Conservation (phyloP, 495 filamentous ascomycete species). For the Podospora fimiseda region DNA sequence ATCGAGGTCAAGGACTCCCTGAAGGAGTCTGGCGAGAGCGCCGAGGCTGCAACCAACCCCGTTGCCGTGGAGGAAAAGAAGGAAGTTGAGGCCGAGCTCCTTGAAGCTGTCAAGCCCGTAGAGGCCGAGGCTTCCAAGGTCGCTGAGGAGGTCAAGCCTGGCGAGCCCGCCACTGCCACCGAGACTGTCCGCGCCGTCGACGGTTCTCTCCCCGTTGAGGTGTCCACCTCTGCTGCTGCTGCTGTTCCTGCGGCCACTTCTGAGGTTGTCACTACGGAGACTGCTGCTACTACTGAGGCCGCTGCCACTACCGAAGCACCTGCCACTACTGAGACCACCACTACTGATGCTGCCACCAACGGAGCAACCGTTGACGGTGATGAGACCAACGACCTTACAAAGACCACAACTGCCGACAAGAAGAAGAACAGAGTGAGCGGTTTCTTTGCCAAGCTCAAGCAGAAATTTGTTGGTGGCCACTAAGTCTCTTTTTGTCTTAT, state of each 20-base stretch:
- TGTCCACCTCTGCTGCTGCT: constrained; percentile 61
- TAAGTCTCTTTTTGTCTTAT: constrained; percentile 25
- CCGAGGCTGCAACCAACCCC: constrained; percentile 64
- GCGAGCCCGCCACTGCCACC: constrained; percentile 27
- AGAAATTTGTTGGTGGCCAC: constrained; percentile 40
- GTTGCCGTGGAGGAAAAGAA: constrained; percentile 71
- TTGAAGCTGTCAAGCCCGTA: constrained; percentile 7
- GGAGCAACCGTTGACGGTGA: constrained; percentile 16
- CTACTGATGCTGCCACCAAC: constrained; percentile 8
- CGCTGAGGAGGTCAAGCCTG: constrained; percentile 5
- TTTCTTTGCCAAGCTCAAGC: constrained; percentile 54
- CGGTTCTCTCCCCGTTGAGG: constrained; percentile 56
- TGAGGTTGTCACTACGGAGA: constrained; percentile 72
- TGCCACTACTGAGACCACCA: constrained; percentile 7
- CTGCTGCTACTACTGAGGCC: not conserved
- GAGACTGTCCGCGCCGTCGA: constrained; percentile 68
- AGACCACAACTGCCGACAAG: constrained; percentile 38
- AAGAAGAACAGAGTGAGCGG: constrained; percentile 55
- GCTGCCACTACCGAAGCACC: not conserved
- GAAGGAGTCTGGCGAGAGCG: constrained; percentile 51
- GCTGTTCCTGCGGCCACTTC: constrained; percentile 58
- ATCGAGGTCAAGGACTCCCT: constrained; percentile 67
- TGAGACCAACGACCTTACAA: constrained; percentile 18
- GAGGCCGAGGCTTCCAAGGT: constrained; percentile 16
- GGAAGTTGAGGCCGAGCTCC: constrained; percentile 56